phyloP scores from a whole-genome alignment of 495 filamentous ascomycete species.

The Penicillium subrubescens region DNA sequence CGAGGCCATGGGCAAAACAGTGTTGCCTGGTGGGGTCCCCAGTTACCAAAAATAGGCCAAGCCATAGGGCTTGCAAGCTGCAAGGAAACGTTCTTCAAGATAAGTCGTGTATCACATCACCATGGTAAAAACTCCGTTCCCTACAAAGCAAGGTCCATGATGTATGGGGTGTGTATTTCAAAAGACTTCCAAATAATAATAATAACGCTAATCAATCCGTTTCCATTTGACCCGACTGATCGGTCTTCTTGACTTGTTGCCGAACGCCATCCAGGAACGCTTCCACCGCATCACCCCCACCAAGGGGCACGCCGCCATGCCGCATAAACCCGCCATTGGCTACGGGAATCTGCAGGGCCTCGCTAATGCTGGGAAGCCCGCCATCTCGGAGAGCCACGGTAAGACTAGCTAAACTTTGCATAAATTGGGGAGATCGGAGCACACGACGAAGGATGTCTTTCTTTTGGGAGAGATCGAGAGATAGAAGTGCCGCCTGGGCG shows the following conservation, averaged over 20 bases:
- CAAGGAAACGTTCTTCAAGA: neutral
- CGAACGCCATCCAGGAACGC: conserved; percentile 88
- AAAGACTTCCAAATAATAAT: neutral
- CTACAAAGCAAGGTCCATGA: neutral
- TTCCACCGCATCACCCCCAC: conserved; percentile 85
- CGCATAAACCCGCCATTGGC: conserved; percentile 79
- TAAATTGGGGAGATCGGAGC: conserved; percentile 87
- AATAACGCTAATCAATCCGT: conserved; percentile 39
- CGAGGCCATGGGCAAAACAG: conserved; percentile 18
- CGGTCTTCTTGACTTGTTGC: conserved; percentile 60
- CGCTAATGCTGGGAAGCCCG: conserved; percentile 85
- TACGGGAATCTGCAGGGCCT: conserved; percentile 77
- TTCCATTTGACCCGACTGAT: conserved; percentile 47
- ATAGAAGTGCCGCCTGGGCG: conserved; percentile 68
- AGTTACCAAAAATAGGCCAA: conserved; percentile 32
- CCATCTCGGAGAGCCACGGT: conserved; percentile 89
- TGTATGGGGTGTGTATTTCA: neutral
- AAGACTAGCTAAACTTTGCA: conserved; percentile 79
- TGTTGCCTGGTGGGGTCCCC: conserved; percentile 27
- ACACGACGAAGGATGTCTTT: conserved; percentile 78
- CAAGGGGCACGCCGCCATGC: conserved; percentile 73
- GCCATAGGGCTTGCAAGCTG: neutral
- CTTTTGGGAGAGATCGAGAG: conserved; percentile 78
- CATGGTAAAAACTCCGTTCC: neutral
- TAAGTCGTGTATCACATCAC: neutral